phyloP scores from a whole-genome alignment of 2,329 filamentous ascomycete genomes.

The Hypomyces perniciosus region DNA sequence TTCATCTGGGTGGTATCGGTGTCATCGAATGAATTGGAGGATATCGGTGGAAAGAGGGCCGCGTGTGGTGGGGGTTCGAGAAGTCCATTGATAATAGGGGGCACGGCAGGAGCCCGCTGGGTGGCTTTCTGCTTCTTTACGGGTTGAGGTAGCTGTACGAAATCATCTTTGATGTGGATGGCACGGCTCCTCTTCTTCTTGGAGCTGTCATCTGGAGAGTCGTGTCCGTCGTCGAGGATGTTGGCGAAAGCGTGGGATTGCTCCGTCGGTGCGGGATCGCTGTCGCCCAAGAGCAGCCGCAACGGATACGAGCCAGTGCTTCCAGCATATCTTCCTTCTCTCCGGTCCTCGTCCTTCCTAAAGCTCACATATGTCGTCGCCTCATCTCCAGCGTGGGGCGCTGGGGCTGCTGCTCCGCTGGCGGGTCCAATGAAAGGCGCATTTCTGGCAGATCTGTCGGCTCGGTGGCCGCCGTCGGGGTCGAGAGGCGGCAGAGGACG shows the following conservation, averaged over 20 bases:
- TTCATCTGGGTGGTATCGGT: constrained; percentile 38
- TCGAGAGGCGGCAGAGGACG: constrained; percentile 48
- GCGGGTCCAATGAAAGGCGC: neutral
- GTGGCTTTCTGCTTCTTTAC: constrained; percentile 58
- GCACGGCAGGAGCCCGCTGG: constrained; percentile 48
- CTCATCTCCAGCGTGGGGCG: constrained; percentile 18
- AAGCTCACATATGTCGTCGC: constrained; percentile 11
- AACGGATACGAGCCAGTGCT: constrained; percentile 29
- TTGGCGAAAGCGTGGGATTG: constrained; percentile 39
- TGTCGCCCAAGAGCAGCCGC: constrained; percentile 36
- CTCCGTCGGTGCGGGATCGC: constrained; percentile 19
- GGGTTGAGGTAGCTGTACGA: constrained; percentile 58
- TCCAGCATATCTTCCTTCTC: constrained; percentile 21
- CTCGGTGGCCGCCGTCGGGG: constrained; percentile 38
- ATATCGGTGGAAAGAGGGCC: constrained; percentile 58
- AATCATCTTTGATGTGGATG: constrained; percentile 51
- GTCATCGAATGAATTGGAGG: constrained; percentile 49
- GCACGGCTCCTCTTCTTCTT: constrained; percentile 51
- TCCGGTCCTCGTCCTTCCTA: constrained; percentile 18
- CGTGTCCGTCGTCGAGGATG: constrained; percentile 40
- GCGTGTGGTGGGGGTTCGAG: constrained; percentile 56
- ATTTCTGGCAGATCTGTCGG: constrained; percentile 26
- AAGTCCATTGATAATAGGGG: constrained; percentile 60
- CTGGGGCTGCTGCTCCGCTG: constrained; percentile 1
- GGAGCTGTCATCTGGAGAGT: constrained; percentile 38